Evolutionary conservation across 2,329 filamentous ascomycete genomes (phyloP).

Genomic region (Dothiorella sarmentorum): DNA sequence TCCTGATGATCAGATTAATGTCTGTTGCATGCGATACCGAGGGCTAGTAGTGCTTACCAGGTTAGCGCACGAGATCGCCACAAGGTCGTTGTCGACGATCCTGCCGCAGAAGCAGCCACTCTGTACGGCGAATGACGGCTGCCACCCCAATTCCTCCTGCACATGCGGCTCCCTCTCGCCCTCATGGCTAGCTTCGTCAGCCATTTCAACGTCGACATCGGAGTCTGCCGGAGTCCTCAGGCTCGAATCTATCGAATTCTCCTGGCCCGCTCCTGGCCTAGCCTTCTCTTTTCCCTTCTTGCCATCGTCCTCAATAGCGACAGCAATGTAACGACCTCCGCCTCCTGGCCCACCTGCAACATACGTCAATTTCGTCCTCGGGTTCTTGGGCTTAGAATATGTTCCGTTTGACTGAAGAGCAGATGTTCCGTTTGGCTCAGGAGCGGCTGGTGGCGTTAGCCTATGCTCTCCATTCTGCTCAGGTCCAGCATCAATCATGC

Average conservation of each 20-base stretch:
- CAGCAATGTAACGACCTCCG: not conserved
- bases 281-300: not conserved
- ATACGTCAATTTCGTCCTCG: not conserved
- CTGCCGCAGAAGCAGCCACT: conserved; percentile 19
- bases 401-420: not conserved
- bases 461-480: not conserved
- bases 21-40: not conserved
- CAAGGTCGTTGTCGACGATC: conserved; percentile 4
- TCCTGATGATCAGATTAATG: conserved; percentile 5
- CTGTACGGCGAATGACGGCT: not conserved
- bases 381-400: not conserved
- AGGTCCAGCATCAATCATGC: not conserved
- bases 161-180: not conserved
- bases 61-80: conserved; percentile 19
- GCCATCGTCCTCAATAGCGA: not conserved
- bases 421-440: not conserved
- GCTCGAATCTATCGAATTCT: not conserved
- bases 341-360: conserved; percentile 1
- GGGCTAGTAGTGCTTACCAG: conserved; percentile 12
- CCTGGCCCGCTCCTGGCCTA: not conserved
- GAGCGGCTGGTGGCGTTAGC: not conserved
- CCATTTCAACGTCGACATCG: conserved; percentile 10
- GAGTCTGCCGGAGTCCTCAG: not conserved
- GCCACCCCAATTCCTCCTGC: not conserved
- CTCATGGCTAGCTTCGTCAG: not conserved